Evolutionary conservation across 1,284 basidiomycete species (phyloP).

Genomic region (Ustilago esculenta): DNA sequence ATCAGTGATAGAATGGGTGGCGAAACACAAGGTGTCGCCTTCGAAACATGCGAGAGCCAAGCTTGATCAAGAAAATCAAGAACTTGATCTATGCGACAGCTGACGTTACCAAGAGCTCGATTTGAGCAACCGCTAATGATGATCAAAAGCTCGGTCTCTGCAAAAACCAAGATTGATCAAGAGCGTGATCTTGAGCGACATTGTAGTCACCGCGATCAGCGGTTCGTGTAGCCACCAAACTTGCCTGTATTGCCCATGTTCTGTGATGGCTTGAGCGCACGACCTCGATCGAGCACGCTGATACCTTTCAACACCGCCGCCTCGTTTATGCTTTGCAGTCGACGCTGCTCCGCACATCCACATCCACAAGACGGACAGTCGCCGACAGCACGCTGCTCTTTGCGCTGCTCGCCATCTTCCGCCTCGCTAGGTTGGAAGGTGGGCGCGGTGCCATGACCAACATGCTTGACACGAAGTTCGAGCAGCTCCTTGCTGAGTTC

Average conservation of each 20-base stretch:
- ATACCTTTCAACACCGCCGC: slow-evolving; percentile 53
- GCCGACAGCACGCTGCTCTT: slow-evolving; percentile 2
- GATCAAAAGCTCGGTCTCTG: too few relatives aligned
- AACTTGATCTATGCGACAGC: too few relatives aligned
- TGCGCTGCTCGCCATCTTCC: slow-evolving; percentile 4
- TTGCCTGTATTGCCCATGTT: slow-evolving; percentile 46
- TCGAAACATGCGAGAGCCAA: too few relatives aligned
- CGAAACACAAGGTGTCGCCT: too few relatives aligned
- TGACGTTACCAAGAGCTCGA: too few relatives aligned
- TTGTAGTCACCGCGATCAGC: too few relatives aligned
- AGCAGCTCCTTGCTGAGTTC: slow-evolving; percentile 45
- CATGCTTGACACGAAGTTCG: slow-evolving; percentile 38
- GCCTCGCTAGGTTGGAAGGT: slow-evolving; percentile 4
- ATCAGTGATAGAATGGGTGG: too few relatives aligned
- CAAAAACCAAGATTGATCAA: too few relatives aligned
- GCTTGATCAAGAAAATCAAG: too few relatives aligned
- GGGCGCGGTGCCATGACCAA: slow-evolving; percentile 35
- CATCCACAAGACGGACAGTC: slow-evolving; percentile 49
- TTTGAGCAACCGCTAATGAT: too few relatives aligned
- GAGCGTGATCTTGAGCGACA: too few relatives aligned
- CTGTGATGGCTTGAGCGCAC: slow-evolving; percentile 46
- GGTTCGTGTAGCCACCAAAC: slow-evolving; percentile 52
- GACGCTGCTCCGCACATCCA: slow-evolving; percentile 48
- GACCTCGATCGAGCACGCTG: slow-evolving; percentile 50
- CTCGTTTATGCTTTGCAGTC: slow-evolving; percentile 54